Evolutionary conservation across 2,329 filamentous ascomycete species (phyloP), one percentile per base, ranked within the genome.

Genomic region (Ambrosiella cleistominuta): DNA sequence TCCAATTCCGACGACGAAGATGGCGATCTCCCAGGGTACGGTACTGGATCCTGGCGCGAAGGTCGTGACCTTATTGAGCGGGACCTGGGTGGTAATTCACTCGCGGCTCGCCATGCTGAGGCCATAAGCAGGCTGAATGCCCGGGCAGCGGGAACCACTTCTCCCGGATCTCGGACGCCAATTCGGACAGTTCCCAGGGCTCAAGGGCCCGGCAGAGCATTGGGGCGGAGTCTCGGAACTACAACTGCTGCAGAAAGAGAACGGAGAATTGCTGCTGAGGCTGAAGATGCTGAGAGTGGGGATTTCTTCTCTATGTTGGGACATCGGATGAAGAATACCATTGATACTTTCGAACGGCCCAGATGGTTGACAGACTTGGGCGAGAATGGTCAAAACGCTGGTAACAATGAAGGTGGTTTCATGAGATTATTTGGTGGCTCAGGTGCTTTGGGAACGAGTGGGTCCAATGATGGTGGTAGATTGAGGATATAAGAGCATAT

Each of bases 31-130:
- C 74, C 74, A 2, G 79, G 79, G 2, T 88, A 85, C 62, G 88
- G 88, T 12, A 82, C 83, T 0, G 88, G 87, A 1, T 85, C 84
- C 1, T 97, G 91, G 93, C 81, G 90, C 52, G 93, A 97, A 71
- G 93, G 93, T 2, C 80, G 88, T 55, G 85, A 90, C 54, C 77
- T 98, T 36, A 95, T 98, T 62, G 88, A 95, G 62, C 81, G 88
- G 36, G 93, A 97, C 67, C 70, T 90, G 7, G 81, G 83, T 61
- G 84, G 85, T 12, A 78, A 76, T 40, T 77, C 78, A 2, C 74
- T 77, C 47, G 70, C 76, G 54, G 71, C 75, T 60, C 72, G 76
- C 54, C 71, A 75, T 15, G 71, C 74, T 40, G 71, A 74, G 54
- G 69, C 72, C 35, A 55, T 60, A 15, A 57, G 27, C 42, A 40